phyloP scores from a whole-genome alignment of 129 eudicot genomes.

The Tanacetum coccineum region DNA sequence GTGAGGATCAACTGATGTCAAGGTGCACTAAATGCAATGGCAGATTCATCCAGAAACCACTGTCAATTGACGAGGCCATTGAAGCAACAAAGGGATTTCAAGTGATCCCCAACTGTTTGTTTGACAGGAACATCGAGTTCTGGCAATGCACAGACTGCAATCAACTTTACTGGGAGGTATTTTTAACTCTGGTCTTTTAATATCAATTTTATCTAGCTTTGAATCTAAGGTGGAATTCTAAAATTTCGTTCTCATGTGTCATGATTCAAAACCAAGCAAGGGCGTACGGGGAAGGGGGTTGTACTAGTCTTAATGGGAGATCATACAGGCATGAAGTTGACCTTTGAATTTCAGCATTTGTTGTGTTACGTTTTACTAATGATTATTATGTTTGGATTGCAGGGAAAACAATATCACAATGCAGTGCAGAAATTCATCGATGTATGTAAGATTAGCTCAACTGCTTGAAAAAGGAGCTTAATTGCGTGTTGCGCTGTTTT shows the following conservation, averaged over 20 bases:
- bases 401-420: slow-evolving; percentile 96
- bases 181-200: background rate
- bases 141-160: slow-evolving; percentile 98
- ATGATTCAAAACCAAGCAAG: background rate
- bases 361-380: background rate
- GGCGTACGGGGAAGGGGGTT: background rate
- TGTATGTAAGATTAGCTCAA: slow-evolving; percentile 63
- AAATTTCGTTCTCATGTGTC: background rate
- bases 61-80: slow-evolving; percentile 81
- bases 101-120: slow-evolving; percentile 84
- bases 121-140: slow-evolving; percentile 74
- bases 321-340: background rate
- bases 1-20: slow-evolving; percentile 90
- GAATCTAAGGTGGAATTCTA: background rate
- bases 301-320: background rate
- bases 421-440: slow-evolving; percentile 90
- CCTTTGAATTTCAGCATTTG: background rate
- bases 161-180: slow-evolving; percentile 98
- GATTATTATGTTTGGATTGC: slow-evolving; percentile 12
- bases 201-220: background rate
- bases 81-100: slow-evolving; percentile 97
- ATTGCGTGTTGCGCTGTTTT: background rate
- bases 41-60: slow-evolving; percentile 85
- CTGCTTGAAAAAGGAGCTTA: slow-evolving; percentile 57
- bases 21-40: slow-evolving; percentile 98